phyloP scores from a whole-genome alignment of 2,329 filamentous ascomycete genomes.

The Venturia pyrina region DNA sequence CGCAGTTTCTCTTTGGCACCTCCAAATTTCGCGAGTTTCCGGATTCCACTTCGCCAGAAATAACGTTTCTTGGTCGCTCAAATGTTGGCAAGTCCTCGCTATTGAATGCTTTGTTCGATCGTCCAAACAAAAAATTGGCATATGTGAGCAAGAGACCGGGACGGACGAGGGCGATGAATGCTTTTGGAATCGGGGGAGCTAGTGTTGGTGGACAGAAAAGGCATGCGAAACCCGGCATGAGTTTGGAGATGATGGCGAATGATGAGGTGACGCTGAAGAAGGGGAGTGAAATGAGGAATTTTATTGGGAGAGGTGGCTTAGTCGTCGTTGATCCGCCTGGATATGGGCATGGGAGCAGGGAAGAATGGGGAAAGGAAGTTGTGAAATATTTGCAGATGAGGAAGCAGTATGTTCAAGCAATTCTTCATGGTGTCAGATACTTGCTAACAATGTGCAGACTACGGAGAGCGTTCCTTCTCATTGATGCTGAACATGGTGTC shows the following conservation, averaged over 20 bases:
- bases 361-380: conserved; percentile 56
- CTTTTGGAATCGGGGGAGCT: conserved; percentile 46
- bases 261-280: conserved; percentile 13
- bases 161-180: conserved; percentile 55
- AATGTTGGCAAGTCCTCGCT: conserved; percentile 62
- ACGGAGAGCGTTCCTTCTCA: conserved; percentile 51
- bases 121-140: conserved; percentile 33
- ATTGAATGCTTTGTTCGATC: conserved; percentile 52
- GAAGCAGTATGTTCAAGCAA: conserved; percentile 39
- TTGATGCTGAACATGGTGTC: conserved; percentile 54
- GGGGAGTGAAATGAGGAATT: conserved; percentile 24
- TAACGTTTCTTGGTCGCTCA: conserved; percentile 57
- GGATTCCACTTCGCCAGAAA: conserved; percentile 45
- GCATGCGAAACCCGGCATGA: conserved; percentile 13
- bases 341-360: conserved; percentile 52
- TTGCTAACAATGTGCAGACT: conserved; percentile 30
- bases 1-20: conserved; percentile 49
- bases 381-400: conserved; percentile 56
- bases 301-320: conserved; percentile 33
- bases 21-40: conserved; percentile 51
- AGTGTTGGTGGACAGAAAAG: conserved; percentile 18
- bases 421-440: neutral
- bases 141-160: conserved; percentile 51
- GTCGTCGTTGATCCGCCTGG: conserved; percentile 63
- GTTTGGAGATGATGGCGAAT: conserved; percentile 9